Evolutionary conservation across 2,329 filamentous ascomycete genomes (phyloP), one percentile per base, ranked within the genome.

Genomic region (Pestalotiopsis sp.): DNA sequence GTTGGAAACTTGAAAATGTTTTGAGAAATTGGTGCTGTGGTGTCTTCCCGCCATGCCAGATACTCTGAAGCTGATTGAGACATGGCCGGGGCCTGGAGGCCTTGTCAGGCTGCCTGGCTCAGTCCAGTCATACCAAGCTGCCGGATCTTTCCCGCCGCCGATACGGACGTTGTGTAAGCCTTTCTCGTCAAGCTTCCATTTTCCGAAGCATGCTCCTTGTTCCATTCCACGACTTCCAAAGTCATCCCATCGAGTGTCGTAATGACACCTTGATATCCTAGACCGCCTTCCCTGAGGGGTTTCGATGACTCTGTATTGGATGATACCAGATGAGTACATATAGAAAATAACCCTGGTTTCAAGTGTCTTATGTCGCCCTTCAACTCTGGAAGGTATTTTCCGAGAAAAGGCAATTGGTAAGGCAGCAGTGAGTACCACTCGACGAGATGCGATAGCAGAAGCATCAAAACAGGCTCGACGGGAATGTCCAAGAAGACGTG

Each of bases 221-320:
- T 83, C 81, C 82, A 83, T 52, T 83, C 81, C 0, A 83, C 70
- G 0, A 84, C 71, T 72, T 83, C 76, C 64, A 78, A 73, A n/a
- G 74, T 72, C 75, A 84, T 78, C 1, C 82, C 82, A 27, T 83
- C 80, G 0, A 81, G 73, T 12, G 81, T 83, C 0, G 78, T 81
- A 11, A 81, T 9, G 1, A 82, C 73, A 0, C 81, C 82, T 0
- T 68, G 68, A 69, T 82, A 83, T 0, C 80, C 82, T 17, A 84
- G 71, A 0, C 81, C 82, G 11, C 82, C 82, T 4, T 78, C 72
- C 1, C 68, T 63, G 0, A 82, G 75, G 0, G 80, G 73, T 68
- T 73, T 77, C 17, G 76, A 71, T 0, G 73, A 73, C 4, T 77
- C 78, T 0, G 75, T 75, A 67, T 83, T 79, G 2, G 73, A 76